Evolutionary conservation across 2,329 filamentous ascomycete species (phyloP), one percentile per base, ranked within the genome.

Genomic region (Cryphonectria radicalis): DNA sequence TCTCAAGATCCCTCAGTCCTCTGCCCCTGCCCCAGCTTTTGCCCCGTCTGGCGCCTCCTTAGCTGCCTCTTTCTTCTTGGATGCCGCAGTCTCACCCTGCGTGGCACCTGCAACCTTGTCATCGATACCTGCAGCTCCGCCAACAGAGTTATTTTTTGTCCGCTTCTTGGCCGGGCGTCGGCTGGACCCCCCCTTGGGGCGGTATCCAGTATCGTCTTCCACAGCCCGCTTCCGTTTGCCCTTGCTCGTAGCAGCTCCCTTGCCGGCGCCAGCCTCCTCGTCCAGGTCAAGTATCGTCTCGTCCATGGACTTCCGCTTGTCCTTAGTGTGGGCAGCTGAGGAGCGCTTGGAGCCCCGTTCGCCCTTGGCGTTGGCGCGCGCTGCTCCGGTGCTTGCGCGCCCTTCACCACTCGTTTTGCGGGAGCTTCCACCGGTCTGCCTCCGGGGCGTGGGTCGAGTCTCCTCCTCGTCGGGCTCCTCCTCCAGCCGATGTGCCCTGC

Each of bases 121-220:
- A 76, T 78, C 46, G 71, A 35, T 7, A 73, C 65, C 71, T 35
- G 53, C 50, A 62, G 40, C 55, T 40, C 63, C 57, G 6, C 69
- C 66, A 37, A 71, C 17, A 32, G 72, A 71, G 50, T 37, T 69
- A 25, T 87, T 85, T 75, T 87, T 88, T 83, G 88, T 89, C 4
- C 87, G 83, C 83, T 89, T 90, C 79, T 86, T 86, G 82, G 90
- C 90, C 0, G 81, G 80, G 25, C 86, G 86, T 55, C 87, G 82
- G 53, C 82, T 85, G 2, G 82, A 83, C 2, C 87, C 88, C 3
- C 86, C 85, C 74, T 89, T 88, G 3, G 88, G 88, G 71, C 88
- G 83, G 77, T 90, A 90, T 4, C 88, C 88, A 0, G 81, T 79
- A 73, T 91, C 89, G 10, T 90, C 89, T 46, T 89, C 88, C 40